Base-by-base conservation (phyloP, 2,329 filamentous ascomycete species). In the Nigrospora sphaerica region DNA sequence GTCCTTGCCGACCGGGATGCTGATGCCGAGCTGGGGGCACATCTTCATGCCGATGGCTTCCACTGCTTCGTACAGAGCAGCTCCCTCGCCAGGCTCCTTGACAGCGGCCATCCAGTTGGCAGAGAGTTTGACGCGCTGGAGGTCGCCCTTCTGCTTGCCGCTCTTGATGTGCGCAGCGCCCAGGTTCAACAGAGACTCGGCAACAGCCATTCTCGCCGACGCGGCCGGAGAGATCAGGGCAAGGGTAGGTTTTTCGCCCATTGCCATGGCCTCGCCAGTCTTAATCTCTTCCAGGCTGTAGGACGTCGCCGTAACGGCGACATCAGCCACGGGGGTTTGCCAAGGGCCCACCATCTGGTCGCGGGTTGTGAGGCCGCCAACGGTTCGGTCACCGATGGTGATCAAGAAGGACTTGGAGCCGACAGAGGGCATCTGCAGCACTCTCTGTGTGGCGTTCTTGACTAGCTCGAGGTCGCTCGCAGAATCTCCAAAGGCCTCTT, bases 101-200 rank as follows among this genome's bases (percentile, higher is more conserved):
- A 91, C 88, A n/a, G 92, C 92, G 3, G 90, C 91, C 93, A 97
- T 97, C 92, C 92, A 98, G 70, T 98, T 97, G 42, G 92, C 92
- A 3, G 91, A 96, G 11, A 97, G 78, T 62, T 92, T 86, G 51
- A 97, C 83, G 38, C 88, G 83, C 49, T 79, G 79, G 44, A 97
- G 72, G 46, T 87, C 82, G 39, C 85, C 86, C 46, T 84, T 38
- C 9, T 14, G 16, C 2, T n/a, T 18, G 17, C 43, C 43, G 12
- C 40, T 39, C 44, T 46, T 46, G 42, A 50, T 50, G 19, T 50
- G 35, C 12, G 48, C 48, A 46, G 93, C 93, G 34, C 88, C 90
- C 48, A 98, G 74, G 65, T 98, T 98, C 79, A 95, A 83, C 49
- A 98, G 73, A 49, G 87, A 89, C 69, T 98, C 93, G 1, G 85